These are phyloP conservation scores for Trichoderma arundinaceum DNA, from an alignment of 2,329 filamentous ascomycete genomes.

Conservation along the genomic window DNA sequence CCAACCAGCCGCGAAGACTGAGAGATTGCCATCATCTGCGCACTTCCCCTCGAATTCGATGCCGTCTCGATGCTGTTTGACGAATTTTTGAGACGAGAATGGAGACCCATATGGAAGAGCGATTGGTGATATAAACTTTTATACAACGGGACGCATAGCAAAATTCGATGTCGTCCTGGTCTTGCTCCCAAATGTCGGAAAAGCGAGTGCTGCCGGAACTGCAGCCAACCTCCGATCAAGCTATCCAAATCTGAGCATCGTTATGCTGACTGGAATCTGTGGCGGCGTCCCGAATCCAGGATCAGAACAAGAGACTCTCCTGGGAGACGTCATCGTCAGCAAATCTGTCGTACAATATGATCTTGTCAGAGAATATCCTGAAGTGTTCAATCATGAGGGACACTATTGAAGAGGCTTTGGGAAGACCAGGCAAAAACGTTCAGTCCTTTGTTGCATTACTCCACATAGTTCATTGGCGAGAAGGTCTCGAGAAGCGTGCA, in stretches of 20 bases:
- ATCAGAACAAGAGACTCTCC: background rate
- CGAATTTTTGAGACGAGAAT: slow-evolving; percentile 32
- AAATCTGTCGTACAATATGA: background rate
- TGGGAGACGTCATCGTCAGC: background rate
- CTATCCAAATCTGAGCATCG: background rate
- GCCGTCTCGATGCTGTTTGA: slow-evolving; percentile 30
- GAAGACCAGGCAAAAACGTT: background rate
- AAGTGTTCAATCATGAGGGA: background rate
- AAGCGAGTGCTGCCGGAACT: background rate
- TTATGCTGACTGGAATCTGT: background rate
- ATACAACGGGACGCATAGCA: slow-evolving; percentile 37
- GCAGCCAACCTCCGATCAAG: slow-evolving; percentile 2
- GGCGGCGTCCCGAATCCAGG: background rate
- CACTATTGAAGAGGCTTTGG: background rate
- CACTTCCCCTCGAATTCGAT: background rate
- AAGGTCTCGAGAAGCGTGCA: background rate
- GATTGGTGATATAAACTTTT: slow-evolving; percentile 40
- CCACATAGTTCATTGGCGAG: background rate
- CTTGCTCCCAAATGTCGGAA: background rate
- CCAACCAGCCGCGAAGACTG: background rate
- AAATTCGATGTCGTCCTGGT: slow-evolving; percentile 31
- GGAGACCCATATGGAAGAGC: slow-evolving; percentile 36
- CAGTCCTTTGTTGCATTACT: no score
- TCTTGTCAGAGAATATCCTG: background rate
- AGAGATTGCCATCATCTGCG: background rate